Percentiles rank a stretch among this genome's conserved stretches.
Evolutionary conservation across 495 filamentous ascomycete species (phyloP).

Genomic region (Daldinia bambusicola): DNA sequence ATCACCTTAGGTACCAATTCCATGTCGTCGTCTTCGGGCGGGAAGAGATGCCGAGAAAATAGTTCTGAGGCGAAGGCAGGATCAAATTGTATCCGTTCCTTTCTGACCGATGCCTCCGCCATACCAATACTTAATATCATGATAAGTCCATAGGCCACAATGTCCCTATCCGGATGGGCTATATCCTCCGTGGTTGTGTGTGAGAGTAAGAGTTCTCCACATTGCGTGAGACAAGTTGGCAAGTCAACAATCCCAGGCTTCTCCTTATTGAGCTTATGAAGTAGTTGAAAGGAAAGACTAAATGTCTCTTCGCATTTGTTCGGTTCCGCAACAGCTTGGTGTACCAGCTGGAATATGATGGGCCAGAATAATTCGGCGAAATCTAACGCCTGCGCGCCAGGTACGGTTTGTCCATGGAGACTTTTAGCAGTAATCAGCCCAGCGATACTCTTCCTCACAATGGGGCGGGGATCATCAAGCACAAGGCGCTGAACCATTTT

Average conservation of each 20-base stretch:
- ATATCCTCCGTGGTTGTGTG: slow-evolving; percentile 59
- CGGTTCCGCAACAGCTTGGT: slow-evolving; percentile 49
- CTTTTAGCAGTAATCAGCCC: slow-evolving; percentile 51
- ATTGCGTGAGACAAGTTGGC: slow-evolving; percentile 60
- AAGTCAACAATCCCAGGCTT: slow-evolving; percentile 63
- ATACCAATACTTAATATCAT: slow-evolving; percentile 51
- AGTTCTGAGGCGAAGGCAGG: slow-evolving; percentile 64
- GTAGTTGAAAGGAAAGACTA: slow-evolving; percentile 57
- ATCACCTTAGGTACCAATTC: slow-evolving; percentile 47
- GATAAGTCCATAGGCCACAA: slow-evolving; percentile 60
- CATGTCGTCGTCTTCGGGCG: slow-evolving; percentile 57
- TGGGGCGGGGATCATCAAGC: slow-evolving; percentile 53
- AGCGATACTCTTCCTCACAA: slow-evolving; percentile 55
- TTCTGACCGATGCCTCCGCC: slow-evolving; percentile 24
- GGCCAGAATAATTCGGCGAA: slow-evolving; percentile 62
- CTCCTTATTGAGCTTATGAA: slow-evolving; percentile 64
- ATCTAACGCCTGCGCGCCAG: slow-evolving; percentile 42
- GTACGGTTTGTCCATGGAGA: slow-evolving; percentile 15
- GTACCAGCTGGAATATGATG: slow-evolving; percentile 55
- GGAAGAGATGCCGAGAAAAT: slow-evolving; percentile 77
- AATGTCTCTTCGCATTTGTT: slow-evolving; percentile 59
- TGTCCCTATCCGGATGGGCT: slow-evolving; percentile 62
- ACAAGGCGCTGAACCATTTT: slow-evolving; percentile 53
- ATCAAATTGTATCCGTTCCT: slow-evolving; percentile 23
- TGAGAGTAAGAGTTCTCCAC: slow-evolving; percentile 64